These are phyloP conservation scores for Fusarium buharicum DNA, from an alignment of 2,329 filamentous ascomycete genomes.

Conservation along the genomic window DNA sequence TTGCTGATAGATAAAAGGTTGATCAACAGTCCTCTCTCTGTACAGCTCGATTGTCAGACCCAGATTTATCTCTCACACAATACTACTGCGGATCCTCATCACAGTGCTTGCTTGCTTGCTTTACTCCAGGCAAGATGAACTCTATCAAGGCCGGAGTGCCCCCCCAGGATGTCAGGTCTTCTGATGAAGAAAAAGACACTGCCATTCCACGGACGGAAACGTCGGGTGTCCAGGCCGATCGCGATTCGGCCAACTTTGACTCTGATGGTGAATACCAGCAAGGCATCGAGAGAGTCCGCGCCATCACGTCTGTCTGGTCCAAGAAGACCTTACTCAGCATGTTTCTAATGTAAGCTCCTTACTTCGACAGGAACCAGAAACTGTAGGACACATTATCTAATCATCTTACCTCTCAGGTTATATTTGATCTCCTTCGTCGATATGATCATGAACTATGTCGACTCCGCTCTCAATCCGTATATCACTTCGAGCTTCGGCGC, in stretches of 20 bases:
- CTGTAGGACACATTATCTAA: not conserved
- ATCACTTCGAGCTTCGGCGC: slow-evolving; percentile 72
- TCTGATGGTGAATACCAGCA: slow-evolving; percentile 43
- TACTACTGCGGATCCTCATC: not conserved
- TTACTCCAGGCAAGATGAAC: slow-evolving; percentile 9
- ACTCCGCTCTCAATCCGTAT: slow-evolving; percentile 67
- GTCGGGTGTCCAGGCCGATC: slow-evolving; percentile 4
- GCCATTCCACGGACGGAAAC: not conserved
- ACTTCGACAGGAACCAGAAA: too few species aligned
- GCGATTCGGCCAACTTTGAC: slow-evolving; percentile 9
- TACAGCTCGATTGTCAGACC: not conserved
- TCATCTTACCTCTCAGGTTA: slow-evolving; percentile 45
- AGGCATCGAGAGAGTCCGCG: slow-evolving; percentile 52
- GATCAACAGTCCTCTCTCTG: too few species aligned
- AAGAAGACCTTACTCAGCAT: slow-evolving; percentile 50
- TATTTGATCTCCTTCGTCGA: slow-evolving; percentile 55
- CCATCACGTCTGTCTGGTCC: slow-evolving; percentile 53
- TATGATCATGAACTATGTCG: slow-evolving; percentile 50
- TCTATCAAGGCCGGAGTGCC: slow-evolving; percentile 3
- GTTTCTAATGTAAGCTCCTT: slow-evolving; percentile 50
- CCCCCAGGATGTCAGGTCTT: slow-evolving; percentile 5
- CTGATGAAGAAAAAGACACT: slow-evolving; percentile 9
- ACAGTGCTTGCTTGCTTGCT: too few species aligned
- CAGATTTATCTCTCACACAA: not conserved
- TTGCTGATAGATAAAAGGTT: too few species aligned